Evolutionary conservation across 192 early-diverging fungal species (phyloP).

Genomic region (Chytriomyces confervae): DNA sequence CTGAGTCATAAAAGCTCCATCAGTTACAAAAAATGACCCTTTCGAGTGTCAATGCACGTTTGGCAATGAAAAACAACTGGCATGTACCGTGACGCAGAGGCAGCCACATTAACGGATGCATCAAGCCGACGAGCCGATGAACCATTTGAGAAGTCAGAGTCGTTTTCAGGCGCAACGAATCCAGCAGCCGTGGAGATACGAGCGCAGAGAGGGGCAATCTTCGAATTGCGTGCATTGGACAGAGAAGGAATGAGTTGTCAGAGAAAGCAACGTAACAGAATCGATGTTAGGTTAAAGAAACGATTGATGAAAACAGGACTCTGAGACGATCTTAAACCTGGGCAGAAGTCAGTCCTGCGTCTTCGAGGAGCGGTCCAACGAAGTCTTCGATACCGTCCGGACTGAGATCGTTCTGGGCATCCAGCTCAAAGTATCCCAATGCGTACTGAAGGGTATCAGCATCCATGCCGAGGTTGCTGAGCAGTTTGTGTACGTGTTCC

Average conservation of each 20-base stretch:
- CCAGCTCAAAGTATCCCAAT: slow-evolving; percentile 53
- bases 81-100: no score
- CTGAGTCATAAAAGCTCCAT: background rate
- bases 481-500: no score
- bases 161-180: slow-evolving; percentile 30
- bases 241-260: no score
- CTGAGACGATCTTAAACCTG: background rate
- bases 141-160: background rate
- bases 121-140: background rate
- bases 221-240: no score
- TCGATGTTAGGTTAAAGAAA: no score
- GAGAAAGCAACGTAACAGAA: no score
- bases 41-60: no score
- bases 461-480: slow-evolving; percentile 20
- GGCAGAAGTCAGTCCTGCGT: slow-evolving; percentile 6
- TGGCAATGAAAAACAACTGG: no score
- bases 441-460: slow-evolving; percentile 41
- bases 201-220: slow-evolving; percentile 73
- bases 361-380: slow-evolving; percentile 52
- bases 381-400: slow-evolving; percentile 54
- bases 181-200: slow-evolving; percentile 65
- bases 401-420: slow-evolving; percentile 48
- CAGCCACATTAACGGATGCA: background rate
- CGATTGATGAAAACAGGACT: no score
- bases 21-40: no score